Base-by-base conservation (phyloP, 176 grass and related monocot genomes). In the Bonia amplexicaulis region DNA sequence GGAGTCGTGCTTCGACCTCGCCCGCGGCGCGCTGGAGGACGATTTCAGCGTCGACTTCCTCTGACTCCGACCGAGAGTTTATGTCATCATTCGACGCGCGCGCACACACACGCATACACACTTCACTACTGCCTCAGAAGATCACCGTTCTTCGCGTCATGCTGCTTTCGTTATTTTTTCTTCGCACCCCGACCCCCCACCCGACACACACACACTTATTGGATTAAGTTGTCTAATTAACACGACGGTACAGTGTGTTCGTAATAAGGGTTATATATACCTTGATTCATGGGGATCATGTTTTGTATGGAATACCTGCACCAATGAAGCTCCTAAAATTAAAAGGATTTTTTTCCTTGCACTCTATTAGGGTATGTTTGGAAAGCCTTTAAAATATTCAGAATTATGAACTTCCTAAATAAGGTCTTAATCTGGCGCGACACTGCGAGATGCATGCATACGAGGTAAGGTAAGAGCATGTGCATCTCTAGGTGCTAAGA, bases 31-130 rank as follows among this genome's bases (percentile, higher is more conserved):
- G 44, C 76, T 94, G 20, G 81, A 89, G 33, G 90, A 81, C 79
- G 90, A 92, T 82, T 94, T 94, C 71, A 78, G 82, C 73, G 79
- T 89, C 81, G 92, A 94, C 69, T 92, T 94, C 58, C 87, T 91
- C 81, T 94, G 60, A 77, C 57, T 16, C 35, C 53, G 2, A 26
- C 29, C 59, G 27, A 47, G 49, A 66, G 20, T n/a, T 66, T 20
- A 55, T 69, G 60, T 25, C 25, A 9, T 59, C 77, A 4, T 25
- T 57, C 42, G 17, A 60, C 64, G 52, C 47, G 48, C 47, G 9
- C 9, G 37, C 1, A 68, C 31, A n/a, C 44, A 47, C 1, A 81
- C 16, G 16, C 33, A 68, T 39, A 77, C 41, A 53, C 29, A 74
- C 26, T 16, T 77, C 42, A 60, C 44, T 53, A 49, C 81, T 65